Evolutionary conservation across 192 early-diverging fungal species (phyloP).

Genomic region (Linderina pennispora): DNA sequence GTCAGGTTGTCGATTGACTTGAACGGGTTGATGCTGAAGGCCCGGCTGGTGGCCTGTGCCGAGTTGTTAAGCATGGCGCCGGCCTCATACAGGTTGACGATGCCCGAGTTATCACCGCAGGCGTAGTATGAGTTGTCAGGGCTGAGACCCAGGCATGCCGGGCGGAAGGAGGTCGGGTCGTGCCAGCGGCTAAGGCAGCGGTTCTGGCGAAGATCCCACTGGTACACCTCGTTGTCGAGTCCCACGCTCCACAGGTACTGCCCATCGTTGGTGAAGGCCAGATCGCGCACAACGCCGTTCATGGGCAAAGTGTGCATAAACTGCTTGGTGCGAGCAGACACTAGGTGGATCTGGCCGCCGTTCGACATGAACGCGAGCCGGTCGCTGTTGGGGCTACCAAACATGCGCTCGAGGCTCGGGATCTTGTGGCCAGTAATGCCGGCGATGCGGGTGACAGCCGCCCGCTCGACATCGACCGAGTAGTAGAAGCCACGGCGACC

Average conservation of each 20-base stretch:
- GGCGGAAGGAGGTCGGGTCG: constrained; percentile 78
- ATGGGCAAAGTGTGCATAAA: constrained; percentile 87
- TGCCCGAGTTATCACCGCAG: constrained; percentile 73
- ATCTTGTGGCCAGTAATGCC: constrained; percentile 76
- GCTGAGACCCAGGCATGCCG: constrained; percentile 65
- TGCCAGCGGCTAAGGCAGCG: constrained; percentile 70
- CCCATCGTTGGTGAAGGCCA: constrained; percentile 78
- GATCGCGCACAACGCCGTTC: constrained; percentile 69
- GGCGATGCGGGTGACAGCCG: constrained; percentile 57
- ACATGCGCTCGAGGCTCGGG: constrained; percentile 64
- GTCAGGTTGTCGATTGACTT: constrained; percentile 84
- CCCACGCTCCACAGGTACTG: constrained; percentile 72
- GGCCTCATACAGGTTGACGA: constrained; percentile 86
- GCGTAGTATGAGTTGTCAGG: constrained; percentile 73
- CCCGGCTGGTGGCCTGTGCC: constrained; percentile 14
- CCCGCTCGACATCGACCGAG: constrained; percentile 75
- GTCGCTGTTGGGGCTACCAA: constrained; percentile 61
- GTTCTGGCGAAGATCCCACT: constrained; percentile 76
- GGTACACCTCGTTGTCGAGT: constrained; percentile 79
- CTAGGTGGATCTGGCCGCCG: constrained; percentile 77
- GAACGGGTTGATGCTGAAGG: constrained; percentile 52
- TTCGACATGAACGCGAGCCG: constrained; percentile 74
- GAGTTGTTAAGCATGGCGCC: constrained; percentile 4
- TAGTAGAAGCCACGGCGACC: constrained; percentile 83
- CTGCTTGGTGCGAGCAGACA: constrained; percentile 74